Conservation (phyloP, 2,329 filamentous ascomycete species). For the Dendryphion nanum region DNA sequence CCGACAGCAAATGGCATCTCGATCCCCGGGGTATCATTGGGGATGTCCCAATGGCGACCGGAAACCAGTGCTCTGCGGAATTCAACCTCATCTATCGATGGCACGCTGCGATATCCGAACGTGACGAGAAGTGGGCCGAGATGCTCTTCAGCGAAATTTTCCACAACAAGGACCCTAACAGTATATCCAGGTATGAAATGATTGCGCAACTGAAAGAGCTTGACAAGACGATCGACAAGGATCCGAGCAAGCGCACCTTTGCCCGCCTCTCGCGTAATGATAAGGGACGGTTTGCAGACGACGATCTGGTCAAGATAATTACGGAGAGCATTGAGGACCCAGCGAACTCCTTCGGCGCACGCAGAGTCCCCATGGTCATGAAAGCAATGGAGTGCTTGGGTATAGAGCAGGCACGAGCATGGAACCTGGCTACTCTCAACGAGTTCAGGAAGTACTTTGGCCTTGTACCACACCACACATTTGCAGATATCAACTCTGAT, state of each 20-base stretch:
- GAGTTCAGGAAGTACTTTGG: constrained; percentile 81
- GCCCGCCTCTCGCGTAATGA: constrained; percentile 39
- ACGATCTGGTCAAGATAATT: constrained; percentile 71
- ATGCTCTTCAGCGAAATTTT: constrained; percentile 33
- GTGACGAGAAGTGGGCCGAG: constrained; percentile 76
- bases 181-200: constrained; percentile 41
- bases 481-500: constrained; percentile 81
- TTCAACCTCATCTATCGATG: constrained; percentile 86
- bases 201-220: constrained; percentile 41
- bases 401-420: constrained; percentile 71
- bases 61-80: constrained; percentile 80
- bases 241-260: constrained; percentile 50
- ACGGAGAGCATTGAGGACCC: constrained; percentile 66
- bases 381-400: constrained; percentile 74
- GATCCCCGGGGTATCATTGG: constrained; percentile 71
- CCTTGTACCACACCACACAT: constrained; percentile 71
- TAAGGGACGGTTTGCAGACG: constrained; percentile 49
- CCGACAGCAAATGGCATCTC: constrained; percentile 75
- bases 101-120: constrained; percentile 73
- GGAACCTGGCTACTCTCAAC: constrained; percentile 76
- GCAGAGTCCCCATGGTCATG: constrained; percentile 71
- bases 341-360: constrained; percentile 54
- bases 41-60: constrained; percentile 66
- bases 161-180: constrained; percentile 44
- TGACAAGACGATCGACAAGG: constrained; percentile 54